phyloP scores from a whole-genome alignment of 257 asterid genomes.

The Ehretia macrophylla region DNA sequence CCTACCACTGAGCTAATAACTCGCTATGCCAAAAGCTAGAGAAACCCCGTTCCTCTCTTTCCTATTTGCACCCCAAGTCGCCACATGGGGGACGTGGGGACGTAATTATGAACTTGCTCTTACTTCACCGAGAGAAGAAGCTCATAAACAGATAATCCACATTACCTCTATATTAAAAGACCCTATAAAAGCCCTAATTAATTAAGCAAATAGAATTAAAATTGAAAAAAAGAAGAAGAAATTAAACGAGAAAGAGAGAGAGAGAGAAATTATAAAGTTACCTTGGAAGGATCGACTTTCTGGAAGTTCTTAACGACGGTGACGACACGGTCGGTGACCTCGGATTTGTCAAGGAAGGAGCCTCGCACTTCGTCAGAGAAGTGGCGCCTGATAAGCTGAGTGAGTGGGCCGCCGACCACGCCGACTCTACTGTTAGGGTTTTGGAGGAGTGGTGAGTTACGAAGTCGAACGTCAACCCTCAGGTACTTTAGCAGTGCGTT shows the following conservation, averaged over 20 bases:
- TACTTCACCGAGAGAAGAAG: too few relatives aligned
- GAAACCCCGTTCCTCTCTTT: too few relatives aligned
- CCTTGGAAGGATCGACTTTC: slow-evolving; percentile 82
- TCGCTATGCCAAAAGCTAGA: too few relatives aligned
- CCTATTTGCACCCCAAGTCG: too few relatives aligned
- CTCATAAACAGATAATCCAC: too few relatives aligned
- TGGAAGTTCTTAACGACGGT: slow-evolving; percentile 63
- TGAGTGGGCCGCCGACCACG: slow-evolving; percentile 32
- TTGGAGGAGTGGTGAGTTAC: slow-evolving; percentile 21
- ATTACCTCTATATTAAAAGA: too few relatives aligned
- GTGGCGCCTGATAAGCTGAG: slow-evolving; percentile 47
- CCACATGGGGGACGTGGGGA: too few relatives aligned
- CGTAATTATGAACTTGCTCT: too few relatives aligned
- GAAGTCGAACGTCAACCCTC: slow-evolving; percentile 39
- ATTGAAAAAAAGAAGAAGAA: too few relatives aligned
- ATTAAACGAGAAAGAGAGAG: neutral
- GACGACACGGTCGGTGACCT: slow-evolving; percentile 80
- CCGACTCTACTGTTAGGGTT: slow-evolving; percentile 25
- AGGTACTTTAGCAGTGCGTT: slow-evolving; percentile 62
- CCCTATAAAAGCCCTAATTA: slow-evolving; percentile 1
- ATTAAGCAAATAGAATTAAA: neutral
- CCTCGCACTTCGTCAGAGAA: slow-evolving; percentile 69
- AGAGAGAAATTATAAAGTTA: neutral
- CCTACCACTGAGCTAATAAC: too few relatives aligned
- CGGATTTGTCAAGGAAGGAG: slow-evolving; percentile 77